These are phyloP conservation scores for Claviceps capensis DNA, from an alignment of 2,329 filamentous ascomycete species.

Conservation along the genomic window DNA sequence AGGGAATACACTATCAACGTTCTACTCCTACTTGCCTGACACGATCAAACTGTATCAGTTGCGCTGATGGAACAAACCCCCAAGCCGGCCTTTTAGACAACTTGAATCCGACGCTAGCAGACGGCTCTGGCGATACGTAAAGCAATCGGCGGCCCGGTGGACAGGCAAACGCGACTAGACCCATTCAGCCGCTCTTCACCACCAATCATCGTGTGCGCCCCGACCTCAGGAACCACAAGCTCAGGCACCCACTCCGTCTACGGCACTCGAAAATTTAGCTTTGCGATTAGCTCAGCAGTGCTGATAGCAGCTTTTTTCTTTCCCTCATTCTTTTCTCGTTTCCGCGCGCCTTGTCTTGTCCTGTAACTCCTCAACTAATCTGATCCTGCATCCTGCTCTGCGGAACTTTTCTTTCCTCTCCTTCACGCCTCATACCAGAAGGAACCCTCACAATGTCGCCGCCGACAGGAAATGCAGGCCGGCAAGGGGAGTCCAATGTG, in stretches of 20 bases:
- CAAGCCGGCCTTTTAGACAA: background rate
- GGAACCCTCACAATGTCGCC: slow-evolving; percentile 43
- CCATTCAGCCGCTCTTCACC: background rate
- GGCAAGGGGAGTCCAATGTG: slow-evolving; percentile 72
- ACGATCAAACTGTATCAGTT: background rate
- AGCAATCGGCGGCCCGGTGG: background rate
- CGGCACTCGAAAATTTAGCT: slow-evolving; percentile 6
- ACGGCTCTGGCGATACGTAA: background rate
- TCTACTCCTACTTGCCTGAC: background rate
- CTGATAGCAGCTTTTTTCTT: background rate
- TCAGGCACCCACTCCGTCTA: slow-evolving; percentile 2
- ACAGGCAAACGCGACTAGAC: background rate
- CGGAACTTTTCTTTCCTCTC: background rate
- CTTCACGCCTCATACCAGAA: background rate
- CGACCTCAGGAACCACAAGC: slow-evolving; percentile 8
- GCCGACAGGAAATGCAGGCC: slow-evolving; percentile 27
- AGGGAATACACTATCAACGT: too few species aligned
- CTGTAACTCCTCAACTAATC: background rate
- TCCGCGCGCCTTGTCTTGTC: background rate
- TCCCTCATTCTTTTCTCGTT: background rate
- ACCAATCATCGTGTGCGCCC: slow-evolving; percentile 4
- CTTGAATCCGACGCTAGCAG: background rate
- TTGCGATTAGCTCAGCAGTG: background rate
- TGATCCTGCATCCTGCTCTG: background rate
- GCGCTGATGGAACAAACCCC: background rate